Evolutionary conservation across 768 basidiomycete genomes (phyloP).

Genomic region (Boletus huronensis): DNA sequence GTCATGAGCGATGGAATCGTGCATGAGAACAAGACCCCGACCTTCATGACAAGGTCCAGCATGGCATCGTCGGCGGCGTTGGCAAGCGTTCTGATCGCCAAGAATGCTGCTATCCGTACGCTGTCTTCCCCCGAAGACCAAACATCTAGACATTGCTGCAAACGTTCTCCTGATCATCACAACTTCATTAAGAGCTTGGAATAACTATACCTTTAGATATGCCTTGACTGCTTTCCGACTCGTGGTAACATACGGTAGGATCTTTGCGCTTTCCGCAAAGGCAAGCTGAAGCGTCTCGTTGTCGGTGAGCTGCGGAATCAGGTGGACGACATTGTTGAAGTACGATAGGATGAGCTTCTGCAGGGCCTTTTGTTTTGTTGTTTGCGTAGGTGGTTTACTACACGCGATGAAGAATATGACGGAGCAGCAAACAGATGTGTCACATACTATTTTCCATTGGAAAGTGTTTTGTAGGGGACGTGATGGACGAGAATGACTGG

Average conservation of each 20-base stretch:
- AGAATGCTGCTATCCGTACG: constrained; percentile 80
- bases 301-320: constrained; percentile 75
- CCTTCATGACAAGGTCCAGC: constrained; percentile 84
- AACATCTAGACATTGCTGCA: constrained; percentile 72
- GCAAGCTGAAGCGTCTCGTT: constrained; percentile 63
- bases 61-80: constrained; percentile 75
- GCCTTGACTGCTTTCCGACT: constrained; percentile 81
- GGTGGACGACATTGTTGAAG: constrained; percentile 80
- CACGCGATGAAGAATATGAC: not conserved
- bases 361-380: constrained; percentile 74
- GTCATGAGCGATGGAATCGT: not conserved
- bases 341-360: constrained; percentile 87
- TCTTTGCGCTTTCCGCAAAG: constrained; percentile 79
- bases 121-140: constrained; percentile 84
- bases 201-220: constrained; percentile 73
- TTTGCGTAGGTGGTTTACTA: constrained; percentile 84
- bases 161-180: not conserved
- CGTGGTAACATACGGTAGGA: constrained; percentile 83
- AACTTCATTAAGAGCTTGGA: not conserved
- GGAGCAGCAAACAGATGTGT: not conserved
- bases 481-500: constrained; percentile 87
- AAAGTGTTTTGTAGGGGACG: constrained; percentile 77
- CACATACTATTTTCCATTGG: constrained; percentile 83
- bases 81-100: constrained; percentile 79
- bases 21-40: constrained; percentile 23